These are phyloP conservation scores for Dendrothele bispora DNA, from an alignment of 768 basidiomycete species.

Conservation along the genomic window DNA sequence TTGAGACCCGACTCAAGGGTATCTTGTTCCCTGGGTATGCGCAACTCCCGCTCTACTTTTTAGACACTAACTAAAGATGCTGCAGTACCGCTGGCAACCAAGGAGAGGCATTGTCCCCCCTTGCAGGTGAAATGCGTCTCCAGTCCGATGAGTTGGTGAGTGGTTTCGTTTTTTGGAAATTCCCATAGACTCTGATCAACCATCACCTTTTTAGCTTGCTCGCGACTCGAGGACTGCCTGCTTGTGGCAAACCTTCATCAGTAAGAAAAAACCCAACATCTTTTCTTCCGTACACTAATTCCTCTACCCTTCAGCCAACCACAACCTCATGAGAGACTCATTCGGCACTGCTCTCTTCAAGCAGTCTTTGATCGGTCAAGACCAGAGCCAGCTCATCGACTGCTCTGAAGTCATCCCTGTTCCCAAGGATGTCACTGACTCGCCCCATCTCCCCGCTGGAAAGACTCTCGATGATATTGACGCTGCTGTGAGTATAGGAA, in stretches of 20 bases:
- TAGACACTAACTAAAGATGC: no score
- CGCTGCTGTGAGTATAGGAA: background rate
- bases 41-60: no score
- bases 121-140: slow-evolving; percentile 18
- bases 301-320: no score
- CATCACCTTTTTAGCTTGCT: no score
- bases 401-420: slow-evolving; percentile 20
- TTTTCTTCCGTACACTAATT: no score
- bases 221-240: slow-evolving; percentile 45
- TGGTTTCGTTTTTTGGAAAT: no score
- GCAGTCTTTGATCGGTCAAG: slow-evolving; percentile 16
- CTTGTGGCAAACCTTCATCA: slow-evolving; percentile 44
- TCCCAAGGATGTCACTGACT: slow-evolving; percentile 12
- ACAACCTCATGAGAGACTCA: slow-evolving; percentile 6
- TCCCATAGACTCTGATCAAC: no score
- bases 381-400: slow-evolving; percentile 12
- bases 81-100: slow-evolving; percentile 6
- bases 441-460: slow-evolving; percentile 20
- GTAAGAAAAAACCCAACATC: no score
- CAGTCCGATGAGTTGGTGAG: slow-evolving; percentile 19
- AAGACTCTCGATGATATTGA: background rate
- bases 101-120: slow-evolving; percentile 15
- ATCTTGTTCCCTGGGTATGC: slow-evolving; percentile 37
- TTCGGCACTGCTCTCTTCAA: slow-evolving; percentile 6
- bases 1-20: slow-evolving; percentile 46